phyloP scores from a whole-genome alignment of 2,329 filamentous ascomycete species.

The Alternaria triticimaculans region DNA sequence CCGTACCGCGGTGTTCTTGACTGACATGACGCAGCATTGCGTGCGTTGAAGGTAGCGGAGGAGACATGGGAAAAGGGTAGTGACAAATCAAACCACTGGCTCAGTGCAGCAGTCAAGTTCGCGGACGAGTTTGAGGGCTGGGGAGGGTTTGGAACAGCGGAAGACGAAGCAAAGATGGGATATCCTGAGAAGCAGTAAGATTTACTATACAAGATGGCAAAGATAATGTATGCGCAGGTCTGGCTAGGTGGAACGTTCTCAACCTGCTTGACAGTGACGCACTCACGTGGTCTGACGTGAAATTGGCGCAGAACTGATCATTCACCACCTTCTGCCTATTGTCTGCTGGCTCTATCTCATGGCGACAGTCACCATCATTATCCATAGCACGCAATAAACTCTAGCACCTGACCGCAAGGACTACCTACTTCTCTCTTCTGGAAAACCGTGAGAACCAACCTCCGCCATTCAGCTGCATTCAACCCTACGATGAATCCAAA shows the following conservation, averaged over 20 bases:
- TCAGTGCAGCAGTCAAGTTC: slow-evolving; percentile 74
- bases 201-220: background rate
- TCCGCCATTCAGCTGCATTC: background rate
- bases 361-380: background rate
- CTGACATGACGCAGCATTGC: slow-evolving; percentile 60
- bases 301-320: background rate
- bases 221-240: background rate
- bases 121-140: slow-evolving; percentile 76
- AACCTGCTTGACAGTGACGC: background rate
- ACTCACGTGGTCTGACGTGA: background rate
- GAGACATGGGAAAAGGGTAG: slow-evolving; percentile 67
- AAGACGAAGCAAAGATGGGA: slow-evolving; percentile 30
- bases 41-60: slow-evolving; percentile 76
- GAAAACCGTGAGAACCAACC: background rate
- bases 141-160: slow-evolving; percentile 56
- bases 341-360: background rate
- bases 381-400: background rate
- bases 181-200: slow-evolving; percentile 26
- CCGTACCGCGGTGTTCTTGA: background rate
- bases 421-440: background rate
- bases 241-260: background rate
- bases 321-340: background rate
- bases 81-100: slow-evolving; percentile 69
- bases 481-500: background rate
- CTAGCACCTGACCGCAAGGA: background rate